Percentiles rank a stretch among this genome's conserved stretches.
Evolutionary conservation across 2,329 filamentous ascomycete genomes (phyloP).

Genomic region (Westerdykella ornata): DNA sequence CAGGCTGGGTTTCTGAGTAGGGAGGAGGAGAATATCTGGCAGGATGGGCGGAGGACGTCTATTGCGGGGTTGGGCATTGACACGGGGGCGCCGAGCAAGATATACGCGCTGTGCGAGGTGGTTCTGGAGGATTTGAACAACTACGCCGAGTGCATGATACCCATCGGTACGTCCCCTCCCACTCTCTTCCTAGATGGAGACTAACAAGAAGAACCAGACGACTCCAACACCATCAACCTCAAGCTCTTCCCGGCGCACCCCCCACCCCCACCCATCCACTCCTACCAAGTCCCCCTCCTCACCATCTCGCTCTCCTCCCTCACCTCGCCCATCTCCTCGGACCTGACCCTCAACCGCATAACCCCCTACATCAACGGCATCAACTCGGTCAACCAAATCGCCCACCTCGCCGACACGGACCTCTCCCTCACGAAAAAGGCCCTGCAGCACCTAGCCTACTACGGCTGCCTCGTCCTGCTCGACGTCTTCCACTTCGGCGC

Average conservation of each 20-base stretch:
- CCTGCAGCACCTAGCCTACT: constrained; percentile 84
- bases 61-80: constrained; percentile 6
- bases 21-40: constrained; percentile 42
- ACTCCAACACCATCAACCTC: constrained; percentile 91
- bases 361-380: constrained; percentile 85
- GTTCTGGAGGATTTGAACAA: constrained; percentile 91
- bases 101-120: constrained; percentile 70
- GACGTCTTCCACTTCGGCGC: constrained; percentile 93
- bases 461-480: constrained; percentile 80
- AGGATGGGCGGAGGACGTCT: constrained; percentile 12
- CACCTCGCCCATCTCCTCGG: constrained; percentile 52
- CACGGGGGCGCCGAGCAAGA: constrained; percentile 41
- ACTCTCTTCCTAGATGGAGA: constrained; percentile 1
- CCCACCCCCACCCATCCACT: constrained; percentile 67
- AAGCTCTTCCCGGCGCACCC: constrained; percentile 84
- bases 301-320: constrained; percentile 45
- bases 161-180: constrained; percentile 60
- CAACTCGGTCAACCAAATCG: constrained; percentile 80
- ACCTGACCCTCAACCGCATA: constrained; percentile 70
- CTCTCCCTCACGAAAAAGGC: constrained; percentile 79
- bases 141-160: constrained; percentile 98
- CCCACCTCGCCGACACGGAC: constrained; percentile 77
- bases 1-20: constrained; percentile 76
- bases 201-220: constrained; percentile 50
- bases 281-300: constrained; percentile 84